Conservation (phyloP, 1,284 basidiomycete genomes). For the Microbotryum silenes-acaulis region DNA sequence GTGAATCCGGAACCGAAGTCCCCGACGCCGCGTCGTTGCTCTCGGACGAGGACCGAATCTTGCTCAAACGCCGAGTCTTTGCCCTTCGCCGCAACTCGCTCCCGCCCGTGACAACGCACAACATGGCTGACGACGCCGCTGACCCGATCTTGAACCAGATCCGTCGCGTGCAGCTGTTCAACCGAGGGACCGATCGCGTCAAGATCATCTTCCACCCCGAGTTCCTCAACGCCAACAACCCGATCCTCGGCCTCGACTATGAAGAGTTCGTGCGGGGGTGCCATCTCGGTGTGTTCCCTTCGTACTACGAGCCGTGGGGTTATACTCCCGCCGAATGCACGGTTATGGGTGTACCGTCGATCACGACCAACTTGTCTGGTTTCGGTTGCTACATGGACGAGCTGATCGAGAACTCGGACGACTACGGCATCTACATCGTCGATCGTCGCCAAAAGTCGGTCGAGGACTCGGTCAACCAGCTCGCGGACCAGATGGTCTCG, state of each 20-base stretch:
- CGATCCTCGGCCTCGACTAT: conserved; percentile 92
- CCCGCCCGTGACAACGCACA: conserved; percentile 91
- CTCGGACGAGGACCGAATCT: conserved; percentile 86
- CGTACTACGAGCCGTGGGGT: conserved; percentile 88
- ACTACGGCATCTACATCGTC: conserved; percentile 70
- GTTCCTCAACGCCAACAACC: conserved; percentile 95
- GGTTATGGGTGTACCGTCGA: conserved; percentile 90
- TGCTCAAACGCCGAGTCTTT: conserved; percentile 91
- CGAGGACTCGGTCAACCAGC: conserved; percentile 76
- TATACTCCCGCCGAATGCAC: conserved; percentile 55
- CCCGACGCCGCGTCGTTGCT: conserved; percentile 69
- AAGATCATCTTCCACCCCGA: conserved; percentile 98
- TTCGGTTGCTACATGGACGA: conserved; percentile 71
- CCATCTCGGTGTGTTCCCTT: conserved; percentile 95
- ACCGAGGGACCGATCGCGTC: conserved; percentile 70
- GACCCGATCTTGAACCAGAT: conserved; percentile 96
- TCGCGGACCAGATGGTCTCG: conserved; percentile 58
- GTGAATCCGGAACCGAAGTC: conserved; percentile 63
- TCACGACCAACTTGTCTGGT: conserved; percentile 94
- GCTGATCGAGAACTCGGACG: conserved; percentile 67
- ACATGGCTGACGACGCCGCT: conserved; percentile 86
- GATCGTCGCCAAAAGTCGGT: conserved; percentile 83
- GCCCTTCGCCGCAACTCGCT: conserved; percentile 88
- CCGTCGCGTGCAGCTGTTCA: conserved; percentile 86
- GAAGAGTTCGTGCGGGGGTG: conserved; percentile 98